Evolutionary conservation across 1,284 basidiomycete genomes (phyloP), one percentile per base, ranked within the genome.

Genomic region (Trametes versicolor): DNA sequence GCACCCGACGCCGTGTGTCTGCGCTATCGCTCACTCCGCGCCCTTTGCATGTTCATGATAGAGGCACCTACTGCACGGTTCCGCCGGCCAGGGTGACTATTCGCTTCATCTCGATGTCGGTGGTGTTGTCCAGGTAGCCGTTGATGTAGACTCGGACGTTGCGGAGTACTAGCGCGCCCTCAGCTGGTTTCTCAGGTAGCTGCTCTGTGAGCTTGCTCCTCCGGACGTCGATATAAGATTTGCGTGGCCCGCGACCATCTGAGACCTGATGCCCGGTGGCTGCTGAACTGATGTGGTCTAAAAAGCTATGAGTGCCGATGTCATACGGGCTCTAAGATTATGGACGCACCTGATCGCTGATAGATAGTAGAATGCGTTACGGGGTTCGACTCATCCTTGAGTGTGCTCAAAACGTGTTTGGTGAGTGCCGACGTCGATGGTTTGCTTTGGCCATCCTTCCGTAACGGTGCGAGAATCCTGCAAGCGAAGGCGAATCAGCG

Each of bases 71-170:
- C 80, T 75, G 78, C 67, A 74, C 79, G 69, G 67, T 73, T 19
- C 90, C 91, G 6, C 91, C 91, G 52, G 85, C 86, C 52, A 83
- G 77, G 15, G 78, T 74, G 17, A 92, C 80, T 19, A 87, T 78
- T 64, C 85, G 79, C 76, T 87, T 92, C 82, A 92, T 87, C 76
- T 92, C 91, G 53, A 90, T 84, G 71, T 92, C 91, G 7, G 90
- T 93, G 19, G 90, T 92, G 51, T 83, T 81, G 39, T 80, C 81
- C 63, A 92, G 78, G 71, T 87, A 91, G 0, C 91, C 91, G 66
- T 88, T 82, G 72, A 92, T 88, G 70, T 91, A 91, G 25, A 87
- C 79, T 45, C 67, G 59, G 34, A 84, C 80, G 62, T 81, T 81
- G 41, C 72, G 72, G 62, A 89, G 71, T 48, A 86, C 76, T 74